Conservation (phyloP, 768 basidiomycete species). For the Pulveroboletus ravenelii region DNA sequence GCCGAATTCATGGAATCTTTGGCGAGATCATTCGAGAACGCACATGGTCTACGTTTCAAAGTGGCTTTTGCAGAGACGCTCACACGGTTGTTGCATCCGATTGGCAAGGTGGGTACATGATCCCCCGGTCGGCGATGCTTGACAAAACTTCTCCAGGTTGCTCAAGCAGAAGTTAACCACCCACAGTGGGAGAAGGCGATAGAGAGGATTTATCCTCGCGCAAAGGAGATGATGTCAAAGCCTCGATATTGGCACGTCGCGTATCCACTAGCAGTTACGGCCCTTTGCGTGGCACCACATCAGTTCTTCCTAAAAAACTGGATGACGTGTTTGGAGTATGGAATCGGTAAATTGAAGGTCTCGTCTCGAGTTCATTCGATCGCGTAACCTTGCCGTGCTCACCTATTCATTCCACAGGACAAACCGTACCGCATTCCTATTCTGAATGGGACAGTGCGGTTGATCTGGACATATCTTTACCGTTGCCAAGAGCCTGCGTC, state of each 20-base stretch:
- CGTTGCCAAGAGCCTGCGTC: conserved; percentile 84
- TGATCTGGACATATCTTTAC: conserved; percentile 95
- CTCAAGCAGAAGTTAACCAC: conserved; percentile 93
- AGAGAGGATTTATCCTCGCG: conserved; percentile 76
- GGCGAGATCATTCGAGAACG: conserved; percentile 76
- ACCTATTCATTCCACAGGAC: conserved; percentile 48
- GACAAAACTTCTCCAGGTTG: conserved; percentile 50
- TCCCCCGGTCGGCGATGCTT: no score
- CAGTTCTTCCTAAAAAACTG: conserved; percentile 83
- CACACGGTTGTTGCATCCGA: conserved; percentile 73
- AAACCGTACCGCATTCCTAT: conserved; percentile 63
- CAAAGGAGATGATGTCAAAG: conserved; percentile 80
- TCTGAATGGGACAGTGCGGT: conserved; percentile 76
- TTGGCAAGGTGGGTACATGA: conserved; percentile 61
- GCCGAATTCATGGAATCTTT: conserved; percentile 86
- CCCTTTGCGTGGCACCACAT: conserved; percentile 83
- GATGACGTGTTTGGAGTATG: conserved; percentile 66
- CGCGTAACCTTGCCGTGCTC: conserved; percentile 1
- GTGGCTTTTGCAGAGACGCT: conserved; percentile 81
- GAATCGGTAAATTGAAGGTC: conserved; percentile 79
- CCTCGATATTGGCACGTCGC: conserved; percentile 87
- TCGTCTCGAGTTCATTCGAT: background rate
- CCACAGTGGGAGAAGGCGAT: conserved; percentile 93
- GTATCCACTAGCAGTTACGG: conserved; percentile 78
- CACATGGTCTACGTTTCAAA: conserved; percentile 81